phyloP scores from a whole-genome alignment of 345 rosid genomes.

The Citrus inodora region DNA sequence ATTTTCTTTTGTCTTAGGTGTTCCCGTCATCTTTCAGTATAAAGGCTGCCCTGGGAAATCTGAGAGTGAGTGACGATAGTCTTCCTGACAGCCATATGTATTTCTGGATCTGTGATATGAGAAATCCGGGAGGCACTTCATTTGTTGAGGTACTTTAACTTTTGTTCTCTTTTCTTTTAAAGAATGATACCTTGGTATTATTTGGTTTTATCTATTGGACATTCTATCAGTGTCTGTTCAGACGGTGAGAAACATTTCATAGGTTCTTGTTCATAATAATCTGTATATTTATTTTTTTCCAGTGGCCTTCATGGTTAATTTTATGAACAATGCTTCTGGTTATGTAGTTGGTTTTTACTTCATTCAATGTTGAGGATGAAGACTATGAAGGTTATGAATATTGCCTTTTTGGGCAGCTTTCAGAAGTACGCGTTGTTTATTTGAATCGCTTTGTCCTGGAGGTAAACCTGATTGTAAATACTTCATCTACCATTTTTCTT shows the following conservation, averaged over 20 bases:
- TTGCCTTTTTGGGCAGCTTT: conserved; percentile 84
- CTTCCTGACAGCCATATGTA: conserved; percentile 78
- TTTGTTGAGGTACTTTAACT: conserved; percentile 73
- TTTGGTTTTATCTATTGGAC: background rate
- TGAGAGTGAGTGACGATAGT: conserved; percentile 93
- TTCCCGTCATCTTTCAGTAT: conserved; percentile 96
- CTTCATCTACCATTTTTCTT: background rate
- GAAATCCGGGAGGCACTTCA: conserved; percentile 95
- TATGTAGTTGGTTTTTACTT: conserved; percentile 78
- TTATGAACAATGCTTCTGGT: conserved; percentile 6
- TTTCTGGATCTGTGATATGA: conserved; percentile 98
- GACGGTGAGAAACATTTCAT: background rate
- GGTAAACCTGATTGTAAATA: conserved; percentile 44
- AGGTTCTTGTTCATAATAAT: background rate
- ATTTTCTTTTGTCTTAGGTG: conserved; percentile 46
- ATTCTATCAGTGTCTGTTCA: background rate
- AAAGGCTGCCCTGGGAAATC: conserved; percentile 84
- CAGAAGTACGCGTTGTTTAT: conserved; percentile 95
- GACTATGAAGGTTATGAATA: conserved; percentile 89
- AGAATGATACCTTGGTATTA: background rate
- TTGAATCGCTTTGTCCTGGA: conserved; percentile 96
- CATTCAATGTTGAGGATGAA: conserved; percentile 78
- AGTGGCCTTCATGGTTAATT: background rate
- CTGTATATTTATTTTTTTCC: background rate
- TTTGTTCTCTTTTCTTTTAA: background rate